Conservation (phyloP, 2,329 filamentous ascomycete species). For the Verticillium longisporum region DNA sequence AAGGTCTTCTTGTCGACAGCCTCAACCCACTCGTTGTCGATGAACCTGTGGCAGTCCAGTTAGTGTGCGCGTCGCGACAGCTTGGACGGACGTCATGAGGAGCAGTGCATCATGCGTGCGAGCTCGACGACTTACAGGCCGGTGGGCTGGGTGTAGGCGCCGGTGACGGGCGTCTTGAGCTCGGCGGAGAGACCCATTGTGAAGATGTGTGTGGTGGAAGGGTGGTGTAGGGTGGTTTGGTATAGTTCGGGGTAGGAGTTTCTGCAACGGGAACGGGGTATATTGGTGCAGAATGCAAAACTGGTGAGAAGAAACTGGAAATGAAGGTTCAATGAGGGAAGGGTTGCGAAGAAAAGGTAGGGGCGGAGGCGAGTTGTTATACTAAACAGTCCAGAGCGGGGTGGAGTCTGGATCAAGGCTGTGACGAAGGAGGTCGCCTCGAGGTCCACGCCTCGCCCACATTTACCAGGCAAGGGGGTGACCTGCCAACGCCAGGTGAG, state of each 20-base stretch:
- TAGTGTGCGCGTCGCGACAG: constrained; percentile 7
- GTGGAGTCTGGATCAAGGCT: neutral
- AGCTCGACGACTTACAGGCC: constrained; percentile 42
- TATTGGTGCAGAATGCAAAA: neutral
- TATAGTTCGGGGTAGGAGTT: neutral
- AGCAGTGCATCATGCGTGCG: neutral
- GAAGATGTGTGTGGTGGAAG: constrained; percentile 9
- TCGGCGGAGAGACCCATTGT: constrained; percentile 46
- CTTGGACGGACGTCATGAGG: too few species aligned
- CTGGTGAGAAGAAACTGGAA: neutral
- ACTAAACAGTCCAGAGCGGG: neutral
- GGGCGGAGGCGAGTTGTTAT: neutral
- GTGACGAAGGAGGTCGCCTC: neutral
- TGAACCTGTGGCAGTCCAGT: constrained; percentile 53
- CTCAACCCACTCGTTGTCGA: constrained; percentile 88
- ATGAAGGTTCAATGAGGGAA: neutral
- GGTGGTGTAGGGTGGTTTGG: neutral
- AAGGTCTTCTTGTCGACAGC: constrained; percentile 83
- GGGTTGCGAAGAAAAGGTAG: neutral
- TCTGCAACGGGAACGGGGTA: neutral
- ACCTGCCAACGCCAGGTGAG: neutral
- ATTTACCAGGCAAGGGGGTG: neutral
- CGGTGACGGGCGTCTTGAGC: constrained; percentile 63
- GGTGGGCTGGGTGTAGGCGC: constrained; percentile 51
- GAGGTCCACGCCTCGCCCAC: neutral